Evolutionary conservation across 345 rosid species (phyloP), one percentile per base, ranked within the genome.

Genomic region (Nephelium lappaceum): DNA sequence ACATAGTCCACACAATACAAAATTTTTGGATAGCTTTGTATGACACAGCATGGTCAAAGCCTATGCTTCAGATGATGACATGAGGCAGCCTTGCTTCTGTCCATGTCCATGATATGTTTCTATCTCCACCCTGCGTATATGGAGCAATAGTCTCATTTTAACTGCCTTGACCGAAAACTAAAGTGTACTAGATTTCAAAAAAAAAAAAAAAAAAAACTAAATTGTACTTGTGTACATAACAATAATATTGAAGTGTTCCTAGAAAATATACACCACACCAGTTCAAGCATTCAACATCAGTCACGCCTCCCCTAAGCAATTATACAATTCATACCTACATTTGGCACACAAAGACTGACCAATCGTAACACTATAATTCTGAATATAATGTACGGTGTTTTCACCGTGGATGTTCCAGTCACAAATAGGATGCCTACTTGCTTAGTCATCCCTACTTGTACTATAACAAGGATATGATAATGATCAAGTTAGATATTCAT

Each of bases 51-150:
- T 16, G 0, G 55, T 36, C 1, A 67, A 19, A 11, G 24, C 19
- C 42, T 36, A 19, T 51, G 25, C 41, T 47, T 65, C 8, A 1
- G 7, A 23, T 24, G 49, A 14, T 3, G 51, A 51, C 19, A 8
- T 47, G 16, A 43, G 0, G 42, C 21, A 57, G 38, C 18, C 43
- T 36, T 36, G 61, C 69, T 49, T 38, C 79, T 53, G 18, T 51
- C 25, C 19, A 9, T 68, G 64, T 25, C 12, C 5, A 53, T 36
- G 41, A 51, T 8, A 55, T 2, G 58, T 27, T 24, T 45, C 0
- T 23, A 68, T 55, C 21, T 23, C 67, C 42, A 39, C 16, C 79
- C 73, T 68, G 66, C 79, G 24, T n/a, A 8, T 6, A 21, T 36
- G 39, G 38, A 6, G 19, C 25, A 62, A 72, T 36, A 25, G 43